phyloP scores from a whole-genome alignment of 371 early-diverging fungal genomes.

The Apophysomyces ossiformis region DNA sequence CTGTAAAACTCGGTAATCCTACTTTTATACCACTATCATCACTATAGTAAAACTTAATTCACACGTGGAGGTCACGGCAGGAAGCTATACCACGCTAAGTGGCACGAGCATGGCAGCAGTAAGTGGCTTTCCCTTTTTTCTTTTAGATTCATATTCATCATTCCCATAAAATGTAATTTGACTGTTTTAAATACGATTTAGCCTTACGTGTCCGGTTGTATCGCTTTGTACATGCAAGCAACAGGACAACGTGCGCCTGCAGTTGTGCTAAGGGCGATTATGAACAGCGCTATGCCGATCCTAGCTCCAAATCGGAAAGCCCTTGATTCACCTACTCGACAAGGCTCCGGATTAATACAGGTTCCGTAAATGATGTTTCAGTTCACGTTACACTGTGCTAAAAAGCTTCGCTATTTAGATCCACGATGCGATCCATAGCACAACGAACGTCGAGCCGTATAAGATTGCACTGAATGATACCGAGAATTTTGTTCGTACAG shows the following conservation, averaged over 20 bases:
- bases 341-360: slow-evolving; percentile 27
- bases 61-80: slow-evolving; percentile 3
- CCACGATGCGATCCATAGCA: slow-evolving; percentile 17
- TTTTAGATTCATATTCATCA: too few relatives aligned
- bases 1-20: slow-evolving; percentile 16
- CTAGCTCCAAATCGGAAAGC: not conserved
- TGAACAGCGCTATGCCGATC: slow-evolving; percentile 19
- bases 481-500: slow-evolving; percentile 1
- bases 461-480: slow-evolving; percentile 27
- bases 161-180: too few relatives aligned
- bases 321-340: slow-evolving; percentile 16
- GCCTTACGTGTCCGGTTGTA: slow-evolving; percentile 23
- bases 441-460: slow-evolving; percentile 15
- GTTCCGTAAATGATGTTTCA: not conserved
- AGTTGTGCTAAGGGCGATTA: not conserved
- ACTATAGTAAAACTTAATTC: not conserved
- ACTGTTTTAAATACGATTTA: not conserved
- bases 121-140: slow-evolving; percentile 1
- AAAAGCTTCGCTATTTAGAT: slow-evolving; percentile 10
- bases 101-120: slow-evolving; percentile 32
- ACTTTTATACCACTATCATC: not conserved
- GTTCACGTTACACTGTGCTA: not conserved
- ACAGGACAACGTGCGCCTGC: slow-evolving; percentile 12
- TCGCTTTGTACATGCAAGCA: slow-evolving; percentile 26
- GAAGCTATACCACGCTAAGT: slow-evolving; percentile 21